phyloP scores from a whole-genome alignment of 805 yeast species.

The Sugiyamaella floridensis region DNA sequence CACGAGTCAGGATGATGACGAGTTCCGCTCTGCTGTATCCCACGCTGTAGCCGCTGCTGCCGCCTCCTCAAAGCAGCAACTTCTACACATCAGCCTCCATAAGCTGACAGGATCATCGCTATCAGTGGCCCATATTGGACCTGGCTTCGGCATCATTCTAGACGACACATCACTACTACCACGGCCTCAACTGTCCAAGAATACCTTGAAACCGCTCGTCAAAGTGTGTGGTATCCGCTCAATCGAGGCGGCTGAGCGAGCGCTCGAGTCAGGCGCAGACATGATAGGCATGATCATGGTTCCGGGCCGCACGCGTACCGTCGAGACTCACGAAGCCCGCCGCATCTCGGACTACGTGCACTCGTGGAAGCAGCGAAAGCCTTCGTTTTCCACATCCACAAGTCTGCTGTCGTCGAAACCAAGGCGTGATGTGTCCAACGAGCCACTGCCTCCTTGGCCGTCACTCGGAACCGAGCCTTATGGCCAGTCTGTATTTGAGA shows the following conservation, averaged over 20 bases:
- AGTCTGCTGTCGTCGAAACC: background rate
- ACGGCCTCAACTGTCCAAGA: background rate
- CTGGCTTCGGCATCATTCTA: slow-evolving; percentile 1
- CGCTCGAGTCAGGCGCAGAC: slow-evolving; percentile 66
- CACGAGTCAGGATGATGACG: background rate
- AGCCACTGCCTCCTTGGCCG: slow-evolving; percentile 8
- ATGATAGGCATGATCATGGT: slow-evolving; percentile 81
- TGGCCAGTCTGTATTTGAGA: slow-evolving; percentile 15
- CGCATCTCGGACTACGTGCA: slow-evolving; percentile 37
- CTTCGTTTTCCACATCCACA: background rate
- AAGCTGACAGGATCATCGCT: background rate
- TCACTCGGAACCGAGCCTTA: background rate
- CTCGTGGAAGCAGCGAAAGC: background rate
- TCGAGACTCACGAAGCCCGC: slow-evolving; percentile 41
- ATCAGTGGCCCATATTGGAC: background rate
- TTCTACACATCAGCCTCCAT: background rate
- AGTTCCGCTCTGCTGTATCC: background rate
- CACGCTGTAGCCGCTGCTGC: background rate
- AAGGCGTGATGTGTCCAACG: background rate
- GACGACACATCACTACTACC: background rate
- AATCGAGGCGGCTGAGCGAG: slow-evolving; percentile 59
- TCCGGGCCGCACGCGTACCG: slow-evolving; percentile 71
- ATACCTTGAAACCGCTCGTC: slow-evolving; percentile 37
- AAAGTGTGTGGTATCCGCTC: slow-evolving; percentile 82
- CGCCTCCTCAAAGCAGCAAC: background rate